These are phyloP conservation scores for Lactuca saligna DNA, from an alignment of 129 eudicot species.

Conservation along the genomic window DNA sequence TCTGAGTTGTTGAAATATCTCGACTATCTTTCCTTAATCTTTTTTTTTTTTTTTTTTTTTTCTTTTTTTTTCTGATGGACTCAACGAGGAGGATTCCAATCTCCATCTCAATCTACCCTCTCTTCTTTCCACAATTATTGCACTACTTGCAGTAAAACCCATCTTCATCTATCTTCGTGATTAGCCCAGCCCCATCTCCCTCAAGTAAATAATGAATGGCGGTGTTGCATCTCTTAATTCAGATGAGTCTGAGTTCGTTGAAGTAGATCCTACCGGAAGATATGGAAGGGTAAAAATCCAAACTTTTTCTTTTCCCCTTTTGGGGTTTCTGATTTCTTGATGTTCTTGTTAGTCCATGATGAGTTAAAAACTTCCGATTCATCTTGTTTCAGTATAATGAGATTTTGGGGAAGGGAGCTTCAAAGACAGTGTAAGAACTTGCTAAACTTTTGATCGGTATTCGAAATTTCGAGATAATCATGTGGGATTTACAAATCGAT, in stretches of 20 bases:
- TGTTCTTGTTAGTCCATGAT: neutral
- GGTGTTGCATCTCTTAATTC: conserved; percentile 30
- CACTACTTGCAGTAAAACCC: neutral
- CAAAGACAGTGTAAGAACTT: conserved; percentile 79
- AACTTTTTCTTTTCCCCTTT: neutral
- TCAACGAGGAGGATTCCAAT: conserved; percentile 36
- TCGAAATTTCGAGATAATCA: neutral
- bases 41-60: neutral
- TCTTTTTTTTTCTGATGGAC: conserved; percentile 24
- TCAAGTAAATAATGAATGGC: conserved; percentile 49
- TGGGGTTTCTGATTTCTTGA: neutral
- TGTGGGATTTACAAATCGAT: neutral
- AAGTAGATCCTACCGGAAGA: conserved; percentile 95
- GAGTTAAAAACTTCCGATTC: neutral
- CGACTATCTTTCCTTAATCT: neutral
- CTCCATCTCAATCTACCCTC: conserved; percentile 17
- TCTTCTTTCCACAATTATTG: conserved; percentile 23
- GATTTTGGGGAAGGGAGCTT: conserved; percentile 93
- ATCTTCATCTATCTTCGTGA: neutral
- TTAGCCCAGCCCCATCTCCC: neutral
- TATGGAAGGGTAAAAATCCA: conserved; percentile 69
- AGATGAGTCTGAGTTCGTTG: conserved; percentile 70
- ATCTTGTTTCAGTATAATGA: conserved; percentile 65
- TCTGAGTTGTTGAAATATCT: conserved; percentile 37
- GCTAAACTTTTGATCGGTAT: neutral